Conservation (phyloP, 257 asterid species). For the Solanum pimpinellifolium region DNA sequence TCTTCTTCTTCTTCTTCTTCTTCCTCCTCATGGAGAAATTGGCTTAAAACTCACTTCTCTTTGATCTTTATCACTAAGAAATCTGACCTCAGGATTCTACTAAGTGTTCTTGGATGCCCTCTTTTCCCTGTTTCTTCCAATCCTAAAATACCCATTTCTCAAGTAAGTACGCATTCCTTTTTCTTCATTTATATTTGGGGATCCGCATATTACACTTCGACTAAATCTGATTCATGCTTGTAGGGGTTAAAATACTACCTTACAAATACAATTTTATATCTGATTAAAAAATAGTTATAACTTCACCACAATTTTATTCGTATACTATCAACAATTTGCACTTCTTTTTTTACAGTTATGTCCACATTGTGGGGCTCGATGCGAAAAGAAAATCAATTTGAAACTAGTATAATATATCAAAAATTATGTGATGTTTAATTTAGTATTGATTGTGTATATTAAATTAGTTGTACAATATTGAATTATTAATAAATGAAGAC, state of each 20-base stretch:
- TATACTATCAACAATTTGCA: background rate
- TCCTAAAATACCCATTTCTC: conserved; percentile 24
- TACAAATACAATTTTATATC: no score
- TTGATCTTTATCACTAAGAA: conserved; percentile 48
- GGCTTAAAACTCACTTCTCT: conserved; percentile 50
- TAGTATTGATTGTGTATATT: background rate
- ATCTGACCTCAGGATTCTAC: conserved; percentile 55
- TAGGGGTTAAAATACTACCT: no score
- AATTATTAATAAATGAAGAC: background rate
- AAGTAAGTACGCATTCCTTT: conserved; percentile 23
- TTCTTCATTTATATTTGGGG: background rate
- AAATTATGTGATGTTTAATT: background rate
- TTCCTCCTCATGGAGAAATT: conserved; percentile 35
- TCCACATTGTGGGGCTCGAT: background rate
- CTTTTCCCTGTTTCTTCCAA: conserved; percentile 50
- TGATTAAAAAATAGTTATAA: no score
- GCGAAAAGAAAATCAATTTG: background rate
- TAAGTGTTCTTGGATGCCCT: conserved; percentile 75
- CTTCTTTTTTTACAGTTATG: background rate
- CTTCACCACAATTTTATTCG: no score
- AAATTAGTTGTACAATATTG: background rate
- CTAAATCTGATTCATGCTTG: no score
- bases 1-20: conserved; percentile 14
- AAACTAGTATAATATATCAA: background rate
- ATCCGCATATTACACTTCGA: background rate